These are phyloP conservation scores for Chaetomiaceae sp. DNA, from an alignment of 2,329 filamentous ascomycete species.

Conservation along the genomic window DNA sequence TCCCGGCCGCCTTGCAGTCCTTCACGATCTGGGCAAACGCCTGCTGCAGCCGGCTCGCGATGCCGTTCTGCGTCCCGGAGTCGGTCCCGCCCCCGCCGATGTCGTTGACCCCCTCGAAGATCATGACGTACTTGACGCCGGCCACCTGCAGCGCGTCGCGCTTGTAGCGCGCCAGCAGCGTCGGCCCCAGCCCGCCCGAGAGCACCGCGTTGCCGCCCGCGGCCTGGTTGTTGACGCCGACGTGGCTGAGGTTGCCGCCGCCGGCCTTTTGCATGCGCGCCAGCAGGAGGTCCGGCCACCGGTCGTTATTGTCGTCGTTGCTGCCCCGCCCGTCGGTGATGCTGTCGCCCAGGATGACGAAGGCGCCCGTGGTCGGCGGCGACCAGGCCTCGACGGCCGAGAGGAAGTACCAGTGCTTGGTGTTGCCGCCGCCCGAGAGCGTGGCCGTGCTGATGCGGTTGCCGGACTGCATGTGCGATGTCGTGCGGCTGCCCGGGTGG, in stretches of 20 bases:
- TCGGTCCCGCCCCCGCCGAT: conserved; percentile 52
- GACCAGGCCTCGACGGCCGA: conserved; percentile 55
- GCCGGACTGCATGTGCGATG: conserved; percentile 55
- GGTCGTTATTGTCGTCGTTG: conserved; percentile 55
- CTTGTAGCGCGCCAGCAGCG: conserved; percentile 55
- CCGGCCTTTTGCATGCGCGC: conserved; percentile 44
- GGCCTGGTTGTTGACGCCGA: conserved; percentile 60
- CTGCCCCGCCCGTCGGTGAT: conserved; percentile 66
- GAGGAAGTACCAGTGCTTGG: conserved; percentile 54
- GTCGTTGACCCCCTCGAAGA: conserved; percentile 68
- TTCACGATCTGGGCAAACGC: conserved; percentile 55
- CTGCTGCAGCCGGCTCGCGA: conserved; percentile 50
- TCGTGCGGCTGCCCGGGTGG: conserved; percentile 62
- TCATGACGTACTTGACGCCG: conserved; percentile 56
- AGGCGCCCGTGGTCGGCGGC: conserved; percentile 38
- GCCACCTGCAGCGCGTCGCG: conserved; percentile 59
- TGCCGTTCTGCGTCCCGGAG: conserved; percentile 41
- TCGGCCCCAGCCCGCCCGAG: conserved; percentile 58
- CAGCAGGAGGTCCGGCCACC: conserved; percentile 56
- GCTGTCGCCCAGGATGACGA: conserved; percentile 59
- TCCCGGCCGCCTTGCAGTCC: conserved; percentile 49
- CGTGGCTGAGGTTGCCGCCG: conserved; percentile 37
- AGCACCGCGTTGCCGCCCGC: conserved; percentile 66
- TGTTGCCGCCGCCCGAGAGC: conserved; percentile 37
- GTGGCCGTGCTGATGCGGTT: conserved; percentile 49